Evolutionary conservation across 306 rosid species (phyloP).

Genomic region (Psophocarpus tetragonolobus): DNA sequence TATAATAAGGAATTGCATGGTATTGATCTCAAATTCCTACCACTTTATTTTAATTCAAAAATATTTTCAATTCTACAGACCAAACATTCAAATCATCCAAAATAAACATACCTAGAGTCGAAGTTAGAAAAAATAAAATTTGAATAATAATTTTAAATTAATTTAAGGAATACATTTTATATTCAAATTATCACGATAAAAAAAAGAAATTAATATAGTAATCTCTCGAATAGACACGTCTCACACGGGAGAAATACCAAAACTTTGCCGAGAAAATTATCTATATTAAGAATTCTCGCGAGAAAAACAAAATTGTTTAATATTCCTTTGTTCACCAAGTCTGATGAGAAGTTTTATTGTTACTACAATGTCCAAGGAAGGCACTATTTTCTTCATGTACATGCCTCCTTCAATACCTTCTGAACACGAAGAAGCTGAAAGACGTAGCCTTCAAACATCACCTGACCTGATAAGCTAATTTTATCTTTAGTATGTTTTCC

Average conservation of each 20-base stretch:
- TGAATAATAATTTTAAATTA: neutral
- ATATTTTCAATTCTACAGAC: no score
- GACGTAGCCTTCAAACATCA: conserved; percentile 56
- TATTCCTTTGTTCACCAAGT: neutral
- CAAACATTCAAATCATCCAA: neutral
- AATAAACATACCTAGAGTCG: no score
- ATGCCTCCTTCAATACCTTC: conserved; percentile 59
- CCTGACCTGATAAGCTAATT: conserved; percentile 51
- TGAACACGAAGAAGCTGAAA: conserved; percentile 74
- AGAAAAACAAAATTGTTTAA: neutral
- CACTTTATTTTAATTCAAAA: no score
- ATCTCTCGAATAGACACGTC: neutral
- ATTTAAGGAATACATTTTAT: neutral
- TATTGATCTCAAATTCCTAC: no score
- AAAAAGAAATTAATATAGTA: neutral
- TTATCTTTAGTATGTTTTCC: conserved; percentile 32
- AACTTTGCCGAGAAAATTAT: neutral
- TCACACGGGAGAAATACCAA: neutral
- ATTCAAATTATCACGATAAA: neutral
- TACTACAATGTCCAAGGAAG: conserved; percentile 23
- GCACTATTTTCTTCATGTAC: conserved; percentile 38
- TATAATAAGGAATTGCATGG: no score
- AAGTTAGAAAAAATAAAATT: neutral
- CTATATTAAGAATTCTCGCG: neutral
- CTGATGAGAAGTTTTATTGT: conserved; percentile 20